These are phyloP conservation scores for Eimeria praecox DNA, from an alignment of 169 alveolate genomes.

Conservation along the genomic window DNA sequence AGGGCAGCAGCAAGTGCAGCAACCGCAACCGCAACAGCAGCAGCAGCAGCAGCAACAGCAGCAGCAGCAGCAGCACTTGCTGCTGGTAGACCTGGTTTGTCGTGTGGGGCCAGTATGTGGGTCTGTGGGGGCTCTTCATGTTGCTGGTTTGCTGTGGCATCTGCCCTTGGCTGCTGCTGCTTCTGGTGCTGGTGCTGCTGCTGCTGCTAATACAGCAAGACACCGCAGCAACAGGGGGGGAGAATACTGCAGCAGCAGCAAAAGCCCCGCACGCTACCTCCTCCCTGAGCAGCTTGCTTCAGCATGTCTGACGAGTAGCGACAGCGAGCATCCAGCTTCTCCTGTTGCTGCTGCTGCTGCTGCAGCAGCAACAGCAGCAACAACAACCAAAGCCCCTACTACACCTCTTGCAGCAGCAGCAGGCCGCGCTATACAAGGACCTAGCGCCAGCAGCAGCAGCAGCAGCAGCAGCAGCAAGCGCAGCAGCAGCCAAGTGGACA, in stretches of 20 bases:
- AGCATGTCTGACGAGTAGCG: constrained; percentile 58
- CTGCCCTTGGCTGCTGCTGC: constrained; percentile 56
- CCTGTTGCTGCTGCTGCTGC: neutral
- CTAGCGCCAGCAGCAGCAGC: constrained; percentile 56
- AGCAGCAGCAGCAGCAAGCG: constrained; percentile 63
- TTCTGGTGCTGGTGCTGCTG: neutral
- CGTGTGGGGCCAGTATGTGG: constrained; percentile 74
- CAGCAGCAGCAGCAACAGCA: neutral
- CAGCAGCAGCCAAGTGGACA: constrained; percentile 2
- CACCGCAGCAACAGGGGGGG: constrained; percentile 5
- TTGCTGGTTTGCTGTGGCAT: constrained; percentile 69
- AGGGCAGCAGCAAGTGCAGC: constrained; percentile 45
- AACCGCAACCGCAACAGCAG: neutral
- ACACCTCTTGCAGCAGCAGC: constrained; percentile 39
- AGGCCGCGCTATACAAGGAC: neutral
- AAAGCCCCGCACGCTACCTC: constrained; percentile 8
- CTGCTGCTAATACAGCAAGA: constrained; percentile 42
- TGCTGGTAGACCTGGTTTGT: constrained; percentile 49
- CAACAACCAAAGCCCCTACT: constrained; percentile 27
- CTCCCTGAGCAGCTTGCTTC: constrained; percentile 48
- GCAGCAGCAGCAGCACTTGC: constrained; percentile 59
- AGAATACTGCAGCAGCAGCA: constrained; percentile 4
- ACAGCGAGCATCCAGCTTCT: constrained; percentile 14
- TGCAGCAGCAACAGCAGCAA: constrained; percentile 20
- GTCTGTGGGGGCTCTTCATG: constrained; percentile 49